These are phyloP conservation scores for Phaeoacremonium minimum DNA, from an alignment of 2,329 filamentous ascomycete species.

Conservation along the genomic window DNA sequence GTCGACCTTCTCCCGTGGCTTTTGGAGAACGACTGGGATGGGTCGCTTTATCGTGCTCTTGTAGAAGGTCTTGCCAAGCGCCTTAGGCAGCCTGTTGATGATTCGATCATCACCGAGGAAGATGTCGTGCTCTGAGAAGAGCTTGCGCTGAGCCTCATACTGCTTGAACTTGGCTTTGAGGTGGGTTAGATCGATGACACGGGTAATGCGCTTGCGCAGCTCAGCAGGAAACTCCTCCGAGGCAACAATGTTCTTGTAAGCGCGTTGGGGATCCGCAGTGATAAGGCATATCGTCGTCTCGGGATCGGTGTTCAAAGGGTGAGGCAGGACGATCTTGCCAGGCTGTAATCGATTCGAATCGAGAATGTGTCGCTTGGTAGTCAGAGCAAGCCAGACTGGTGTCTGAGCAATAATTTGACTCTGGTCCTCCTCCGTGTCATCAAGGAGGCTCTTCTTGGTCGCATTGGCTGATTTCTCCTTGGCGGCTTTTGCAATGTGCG, in stretches of 20 bases:
- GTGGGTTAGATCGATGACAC: constrained; percentile 78
- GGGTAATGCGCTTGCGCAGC: constrained; percentile 63
- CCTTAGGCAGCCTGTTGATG: constrained; percentile 65
- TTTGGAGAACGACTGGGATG: constrained; percentile 70
- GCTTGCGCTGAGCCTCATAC: constrained; percentile 81
- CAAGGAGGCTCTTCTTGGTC: constrained; percentile 53
- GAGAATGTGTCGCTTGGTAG: constrained; percentile 61
- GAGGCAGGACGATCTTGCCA: constrained; percentile 73
- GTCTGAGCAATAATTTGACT: constrained; percentile 35
- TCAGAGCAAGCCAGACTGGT: constrained; percentile 59
- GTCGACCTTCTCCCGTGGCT: constrained; percentile 56
- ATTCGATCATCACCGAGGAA: constrained; percentile 93
- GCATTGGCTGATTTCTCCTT: constrained; percentile 39
- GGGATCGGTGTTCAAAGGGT: constrained; percentile 66
- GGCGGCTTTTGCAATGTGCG: constrained; percentile 55
- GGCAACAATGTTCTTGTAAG: constrained; percentile 84
- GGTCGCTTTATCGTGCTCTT: constrained; percentile 78
- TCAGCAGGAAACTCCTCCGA: constrained; percentile 66
- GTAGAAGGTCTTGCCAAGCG: constrained; percentile 92
- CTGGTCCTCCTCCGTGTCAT: constrained; percentile 37
- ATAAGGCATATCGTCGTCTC: constrained; percentile 78
- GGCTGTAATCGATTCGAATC: constrained; percentile 81
- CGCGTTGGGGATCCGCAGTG: constrained; percentile 73
- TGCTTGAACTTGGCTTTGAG: constrained; percentile 78
- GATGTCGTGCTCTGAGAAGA: constrained; percentile 82